Evolutionary conservation across 768 basidiomycete genomes (phyloP).

Genomic region (Rhodotorula taiwanensis): DNA sequence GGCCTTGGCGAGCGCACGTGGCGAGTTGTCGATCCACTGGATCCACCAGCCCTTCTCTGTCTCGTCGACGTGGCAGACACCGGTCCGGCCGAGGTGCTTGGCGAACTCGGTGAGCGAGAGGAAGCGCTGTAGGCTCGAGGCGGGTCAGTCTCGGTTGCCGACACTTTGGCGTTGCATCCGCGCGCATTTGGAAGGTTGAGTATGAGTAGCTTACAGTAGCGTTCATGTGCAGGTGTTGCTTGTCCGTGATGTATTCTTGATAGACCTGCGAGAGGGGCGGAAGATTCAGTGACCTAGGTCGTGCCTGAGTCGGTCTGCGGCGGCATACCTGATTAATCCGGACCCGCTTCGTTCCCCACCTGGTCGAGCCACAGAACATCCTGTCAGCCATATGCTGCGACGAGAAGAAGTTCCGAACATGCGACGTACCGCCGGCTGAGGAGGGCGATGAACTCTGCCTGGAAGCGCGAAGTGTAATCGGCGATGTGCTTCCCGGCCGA

Average conservation of each 20-base stretch:
- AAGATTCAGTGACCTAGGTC: no score
- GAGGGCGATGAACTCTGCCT: slow-evolving; percentile 82
- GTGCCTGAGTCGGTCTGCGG: no score
- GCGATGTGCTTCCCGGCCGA: slow-evolving; percentile 84
- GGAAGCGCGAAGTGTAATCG: slow-evolving; percentile 80
- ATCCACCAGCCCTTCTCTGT: slow-evolving; percentile 98
- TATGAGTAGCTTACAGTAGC: slow-evolving; percentile 57
- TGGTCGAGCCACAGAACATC: slow-evolving; percentile 41
- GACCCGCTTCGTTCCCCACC: slow-evolving; percentile 90
- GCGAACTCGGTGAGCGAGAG: slow-evolving; percentile 93
- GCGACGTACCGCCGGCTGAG: slow-evolving; percentile 67
- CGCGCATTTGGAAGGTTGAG: no score
- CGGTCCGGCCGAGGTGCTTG: slow-evolving; percentile 76
- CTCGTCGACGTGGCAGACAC: slow-evolving; percentile 88
- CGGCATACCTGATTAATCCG: slow-evolving; percentile 70
- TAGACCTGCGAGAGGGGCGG: slow-evolving; percentile 54
- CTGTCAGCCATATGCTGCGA: no score
- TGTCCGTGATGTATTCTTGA: slow-evolving; percentile 94
- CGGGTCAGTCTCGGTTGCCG: no score
- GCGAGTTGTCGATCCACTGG: slow-evolving; percentile 93
- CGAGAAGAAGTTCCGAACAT: not conserved
- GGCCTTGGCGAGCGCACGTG: slow-evolving; percentile 86
- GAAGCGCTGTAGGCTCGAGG: slow-evolving; percentile 55
- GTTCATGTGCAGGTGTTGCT: slow-evolving; percentile 95
- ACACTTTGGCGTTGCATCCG: not conserved